phyloP scores from a whole-genome alignment of 352 stramenopile species.

The Heterotrichella gracilis region DNA sequence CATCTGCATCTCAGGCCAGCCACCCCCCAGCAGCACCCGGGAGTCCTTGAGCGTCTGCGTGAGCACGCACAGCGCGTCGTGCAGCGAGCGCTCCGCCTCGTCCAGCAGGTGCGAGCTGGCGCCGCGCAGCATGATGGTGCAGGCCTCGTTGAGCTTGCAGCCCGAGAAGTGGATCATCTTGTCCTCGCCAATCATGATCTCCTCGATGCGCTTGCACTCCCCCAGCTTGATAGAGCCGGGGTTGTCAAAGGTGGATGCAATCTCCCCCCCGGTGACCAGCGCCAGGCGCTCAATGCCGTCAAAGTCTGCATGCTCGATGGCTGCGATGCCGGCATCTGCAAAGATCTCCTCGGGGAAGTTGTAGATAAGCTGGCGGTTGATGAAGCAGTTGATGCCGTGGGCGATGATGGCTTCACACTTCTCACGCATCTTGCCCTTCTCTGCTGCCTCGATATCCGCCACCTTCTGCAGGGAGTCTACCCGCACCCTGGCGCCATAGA shows the following conservation, averaged over 20 bases:
- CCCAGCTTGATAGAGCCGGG: conserved; percentile 72
- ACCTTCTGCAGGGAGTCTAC: conserved; percentile 95
- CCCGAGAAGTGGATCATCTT: conserved; percentile 74
- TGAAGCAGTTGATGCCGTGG: conserved; percentile 94
- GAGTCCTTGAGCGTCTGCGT: conserved; percentile 79
- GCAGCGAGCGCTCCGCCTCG: conserved; percentile 86
- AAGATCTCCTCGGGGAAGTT: conserved; percentile 94
- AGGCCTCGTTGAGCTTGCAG: conserved; percentile 41
- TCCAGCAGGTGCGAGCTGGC: conserved; percentile 74
- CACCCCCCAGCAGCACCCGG: conserved; percentile 69
- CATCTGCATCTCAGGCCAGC: conserved; percentile 81
- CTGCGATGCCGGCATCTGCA: conserved; percentile 80
- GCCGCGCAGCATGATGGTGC: conserved; percentile 40
- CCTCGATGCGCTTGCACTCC: conserved; percentile 80
- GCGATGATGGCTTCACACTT: conserved; percentile 88
- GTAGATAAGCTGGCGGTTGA: conserved; percentile 97
- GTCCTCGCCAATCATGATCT: conserved; percentile 95
- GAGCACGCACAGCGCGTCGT: conserved; percentile 86
- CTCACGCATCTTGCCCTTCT: conserved; percentile 87
- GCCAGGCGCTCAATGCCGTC: conserved; percentile 87
- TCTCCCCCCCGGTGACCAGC: conserved; percentile 66
- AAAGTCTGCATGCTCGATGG: conserved; percentile 97
- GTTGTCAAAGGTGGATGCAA: conserved; percentile 84
- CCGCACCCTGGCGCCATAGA: conserved; percentile 76
- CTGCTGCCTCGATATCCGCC: conserved; percentile 83